Evolutionary conservation across 805 yeast genomes (phyloP).

Genomic region (Lipomyces chichibuensis): DNA sequence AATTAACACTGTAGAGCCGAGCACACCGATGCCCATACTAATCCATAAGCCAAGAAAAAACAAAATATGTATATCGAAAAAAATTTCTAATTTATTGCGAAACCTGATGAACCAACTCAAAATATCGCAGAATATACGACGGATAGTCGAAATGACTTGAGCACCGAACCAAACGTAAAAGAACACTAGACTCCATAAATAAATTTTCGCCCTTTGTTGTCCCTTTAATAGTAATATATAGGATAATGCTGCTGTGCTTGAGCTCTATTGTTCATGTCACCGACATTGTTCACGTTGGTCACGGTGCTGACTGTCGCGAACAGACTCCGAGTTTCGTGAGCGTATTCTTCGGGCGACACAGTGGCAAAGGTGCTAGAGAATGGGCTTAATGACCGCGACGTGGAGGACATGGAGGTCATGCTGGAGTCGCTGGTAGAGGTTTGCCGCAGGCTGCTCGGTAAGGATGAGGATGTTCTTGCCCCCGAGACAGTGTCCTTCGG

Average conservation of each 20-base stretch:
- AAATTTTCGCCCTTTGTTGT: background rate
- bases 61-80: background rate
- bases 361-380: background rate
- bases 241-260: slow-evolving; percentile 18
- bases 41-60: background rate
- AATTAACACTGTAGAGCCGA: background rate
- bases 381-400: background rate
- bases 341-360: background rate
- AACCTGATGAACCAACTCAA: background rate
- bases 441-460: background rate
- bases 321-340: background rate
- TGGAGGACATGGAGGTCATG: background rate
- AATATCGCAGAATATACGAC: background rate
- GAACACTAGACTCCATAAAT: background rate
- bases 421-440: background rate
- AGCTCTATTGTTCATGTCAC: background rate
- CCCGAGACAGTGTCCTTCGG: background rate
- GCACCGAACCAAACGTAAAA: too few relatives aligned
- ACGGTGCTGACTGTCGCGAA: background rate
- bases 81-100: background rate
- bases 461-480: background rate
- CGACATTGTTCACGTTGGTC: slow-evolving; percentile 4
- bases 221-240: slow-evolving; percentile 15
- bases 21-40: background rate
- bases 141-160: background rate